Conservation (phyloP, 805 yeast genomes). For the Wickerhamiella brachini region DNA sequence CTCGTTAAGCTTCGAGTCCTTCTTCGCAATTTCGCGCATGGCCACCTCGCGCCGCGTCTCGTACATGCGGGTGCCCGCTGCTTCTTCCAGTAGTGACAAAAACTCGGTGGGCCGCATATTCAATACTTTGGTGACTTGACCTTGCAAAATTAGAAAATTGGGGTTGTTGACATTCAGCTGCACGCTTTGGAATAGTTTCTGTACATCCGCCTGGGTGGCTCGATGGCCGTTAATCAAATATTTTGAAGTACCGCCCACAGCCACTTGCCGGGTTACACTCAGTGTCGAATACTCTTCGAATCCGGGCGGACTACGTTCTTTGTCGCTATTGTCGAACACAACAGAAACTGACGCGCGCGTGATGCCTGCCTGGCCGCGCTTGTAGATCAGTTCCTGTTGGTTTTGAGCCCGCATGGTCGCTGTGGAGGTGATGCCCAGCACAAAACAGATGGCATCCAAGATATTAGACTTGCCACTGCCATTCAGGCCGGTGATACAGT, state of each 20-base stretch:
- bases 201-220: slow-evolving; percentile 87
- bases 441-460: slow-evolving; percentile 93
- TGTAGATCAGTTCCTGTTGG: slow-evolving; percentile 85
- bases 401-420: slow-evolving; percentile 88
- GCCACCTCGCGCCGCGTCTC: slow-evolving; percentile 91
- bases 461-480: slow-evolving; percentile 97
- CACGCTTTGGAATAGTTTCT: slow-evolving; percentile 82
- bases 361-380: slow-evolving; percentile 96
- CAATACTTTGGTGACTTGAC: slow-evolving; percentile 90
- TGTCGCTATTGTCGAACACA: slow-evolving; percentile 79
- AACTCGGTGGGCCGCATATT: slow-evolving; percentile 93
- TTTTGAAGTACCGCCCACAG: slow-evolving; percentile 83
- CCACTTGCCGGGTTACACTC: slow-evolving; percentile 82
- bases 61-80: slow-evolving; percentile 93
- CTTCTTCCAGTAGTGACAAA: slow-evolving; percentile 85
- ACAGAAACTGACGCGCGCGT: slow-evolving; percentile 94
- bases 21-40: slow-evolving; percentile 78
- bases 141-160: slow-evolving; percentile 95
- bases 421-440: slow-evolving; percentile 91
- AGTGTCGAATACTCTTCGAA: slow-evolving; percentile 55
- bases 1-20: slow-evolving; percentile 71
- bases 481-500: slow-evolving; percentile 93
- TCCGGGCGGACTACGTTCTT: slow-evolving; percentile 69
- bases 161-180: slow-evolving; percentile 95
- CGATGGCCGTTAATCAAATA: slow-evolving; percentile 90